Base-by-base conservation (phyloP, 208 protist genomes). In the Willaertia magna region DNA sequence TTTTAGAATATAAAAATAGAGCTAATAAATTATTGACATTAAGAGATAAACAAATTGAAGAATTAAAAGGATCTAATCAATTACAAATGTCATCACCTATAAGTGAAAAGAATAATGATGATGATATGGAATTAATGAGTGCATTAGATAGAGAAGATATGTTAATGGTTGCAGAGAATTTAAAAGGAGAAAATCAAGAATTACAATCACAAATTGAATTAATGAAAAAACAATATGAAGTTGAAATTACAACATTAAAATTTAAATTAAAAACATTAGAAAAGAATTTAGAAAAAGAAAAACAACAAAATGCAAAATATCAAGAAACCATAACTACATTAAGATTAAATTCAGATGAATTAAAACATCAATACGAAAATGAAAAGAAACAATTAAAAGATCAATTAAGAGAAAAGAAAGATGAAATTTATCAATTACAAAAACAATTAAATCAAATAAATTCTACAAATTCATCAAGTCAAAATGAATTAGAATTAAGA, bases 131-230 rank as follows among this genome's bases (percentile, higher is more conserved):
- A n/a, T 42, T 83, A 43, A 30, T 55, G 40, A 20, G 12, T 52
- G 46, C 78, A 26, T 51, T 55, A 26, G 78, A 83, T 42, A 48
- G 42, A 43, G 78, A 83, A 42, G 46, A 83, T 43, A 55, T 83
- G 46, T 22, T 79, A 4, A 40, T 83, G 44, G 78, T 55, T 4
- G 40, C 55, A 12, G 78, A 83, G 43, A 48, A 42, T 43, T 16
- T 83, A 0, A 83, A 42, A 55, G 43, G n/a, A 20, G 78, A 83
- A 43, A 83, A 83, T 83, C 78, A 83, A 83, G 78, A 83, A 55
- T 55, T 83, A 42, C 2, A 20, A 34, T 30, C 46, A 39, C 11
- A 40, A 42, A 55, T 83, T 12, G 78, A 83, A 9, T 47, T 83
- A 7, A 18, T 83, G 44, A 83, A 83, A 42, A 49, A 42, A 43